Base-by-base conservation (phyloP, 495 filamentous ascomycete species). In the Trichoderma asperelloides region DNA sequence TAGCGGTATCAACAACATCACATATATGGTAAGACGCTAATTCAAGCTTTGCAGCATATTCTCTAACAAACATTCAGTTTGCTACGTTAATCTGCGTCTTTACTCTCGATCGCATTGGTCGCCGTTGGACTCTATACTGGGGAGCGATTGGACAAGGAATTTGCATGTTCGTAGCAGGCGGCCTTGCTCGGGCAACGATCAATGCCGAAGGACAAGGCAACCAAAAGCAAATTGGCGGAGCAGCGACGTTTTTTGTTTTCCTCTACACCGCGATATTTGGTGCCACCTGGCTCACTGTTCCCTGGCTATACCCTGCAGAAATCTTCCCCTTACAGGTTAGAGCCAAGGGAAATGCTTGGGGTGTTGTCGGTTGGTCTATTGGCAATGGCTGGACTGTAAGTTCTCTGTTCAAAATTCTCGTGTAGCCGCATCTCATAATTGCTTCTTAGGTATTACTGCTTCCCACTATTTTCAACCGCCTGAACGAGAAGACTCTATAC, bases 311-410 rank as follows among this genome's bases (percentile, higher is more conserved):
- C 67, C 88, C 87, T 0, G 86, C 88, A 18, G 88, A 91, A 70
- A 90, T 90, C 65, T 90, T 90, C 75, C 88, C 88, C 0, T 74
- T 90, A 21, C 82, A 86, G 30, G 83, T 90, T 12, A 84, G 88
- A 28, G 88, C 87, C 5, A 85, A 86, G 39, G 88, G 88, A 23
- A 90, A 89, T 63, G 86, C 88, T n/a, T 90, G 87, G 85, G 88
- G 88, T 70, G 88, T 90, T 0, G 82, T 91, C 3, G 87, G 88
- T 18, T 91, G 88, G 87, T 85, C 81, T 66, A 89, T 91, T 45
- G 55, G 55, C 55, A 60, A 60, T 30, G 55, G 55, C 23, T 60
- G 55, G 55, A 21, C 16, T 28, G 55, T 60, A 60, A 60, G 55
- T 60, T 28, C 27, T 28, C 55, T 60, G 27, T 18, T 60, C 25